These are phyloP conservation scores for Lotus japonicus DNA, from an alignment of 306 rosid species.

Conservation along the genomic window DNA sequence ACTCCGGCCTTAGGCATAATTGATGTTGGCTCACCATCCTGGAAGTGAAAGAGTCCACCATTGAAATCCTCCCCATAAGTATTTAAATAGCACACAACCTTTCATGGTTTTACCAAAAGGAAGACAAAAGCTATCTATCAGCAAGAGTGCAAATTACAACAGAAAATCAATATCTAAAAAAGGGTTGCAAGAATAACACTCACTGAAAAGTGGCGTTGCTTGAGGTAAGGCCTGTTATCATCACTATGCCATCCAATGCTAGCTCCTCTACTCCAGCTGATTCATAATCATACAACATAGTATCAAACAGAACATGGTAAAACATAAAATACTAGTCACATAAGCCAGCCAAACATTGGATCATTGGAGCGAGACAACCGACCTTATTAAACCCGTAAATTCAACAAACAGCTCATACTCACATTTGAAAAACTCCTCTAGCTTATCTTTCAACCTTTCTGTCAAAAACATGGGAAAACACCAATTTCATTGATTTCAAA, in stretches of 20 bases:
- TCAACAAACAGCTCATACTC: slow-evolving; percentile 75
- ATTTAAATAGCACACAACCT: slow-evolving; percentile 90
- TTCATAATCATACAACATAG: slow-evolving; percentile 2
- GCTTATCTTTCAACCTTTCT: slow-evolving; percentile 89
- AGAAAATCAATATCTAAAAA: background rate
- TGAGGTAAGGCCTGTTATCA: slow-evolving; percentile 80
- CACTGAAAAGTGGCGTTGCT: slow-evolving; percentile 81
- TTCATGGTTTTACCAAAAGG: slow-evolving; percentile 25
- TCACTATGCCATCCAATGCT: slow-evolving; percentile 98
- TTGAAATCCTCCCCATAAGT: slow-evolving; percentile 61
- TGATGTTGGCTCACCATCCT: slow-evolving; percentile 63
- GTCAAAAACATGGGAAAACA: background rate
- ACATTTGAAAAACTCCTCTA: slow-evolving; percentile 77
- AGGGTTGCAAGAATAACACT: slow-evolving; percentile 16
- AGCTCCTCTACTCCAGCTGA: slow-evolving; percentile 83
- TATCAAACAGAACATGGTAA: background rate
- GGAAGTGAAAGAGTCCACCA: slow-evolving; percentile 84
- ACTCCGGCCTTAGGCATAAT: slow-evolving; percentile 67
- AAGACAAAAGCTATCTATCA: slow-evolving; percentile 18
- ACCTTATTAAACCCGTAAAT: slow-evolving; percentile 95
- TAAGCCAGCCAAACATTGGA: background rate
- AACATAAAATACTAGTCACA: background rate
- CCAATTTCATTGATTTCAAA: background rate
- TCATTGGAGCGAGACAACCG: background rate
- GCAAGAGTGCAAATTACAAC: background rate